Percentiles rank a stretch among this genome's conserved stretches.
phyloP scores from a whole-genome alignment of 768 basidiomycete genomes.

The Kwoniella heveanensis region DNA sequence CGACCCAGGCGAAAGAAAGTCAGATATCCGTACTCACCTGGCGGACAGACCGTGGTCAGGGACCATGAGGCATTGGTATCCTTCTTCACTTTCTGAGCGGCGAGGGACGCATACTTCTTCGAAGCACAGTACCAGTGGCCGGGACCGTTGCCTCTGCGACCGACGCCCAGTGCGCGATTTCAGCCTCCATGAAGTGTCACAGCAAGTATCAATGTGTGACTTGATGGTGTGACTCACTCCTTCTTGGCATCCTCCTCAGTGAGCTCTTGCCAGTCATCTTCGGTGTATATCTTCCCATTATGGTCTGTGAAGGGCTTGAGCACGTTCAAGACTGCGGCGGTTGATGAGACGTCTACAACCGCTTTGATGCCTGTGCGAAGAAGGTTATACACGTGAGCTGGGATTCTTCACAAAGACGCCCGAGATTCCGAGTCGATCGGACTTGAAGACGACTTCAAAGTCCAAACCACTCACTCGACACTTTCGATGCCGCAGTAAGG shows the following conservation, averaged over 20 bases:
- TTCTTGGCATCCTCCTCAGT: constrained; percentile 38
- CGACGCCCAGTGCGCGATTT: too few species aligned
- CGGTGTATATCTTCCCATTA: constrained; percentile 36
- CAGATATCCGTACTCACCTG: too few species aligned
- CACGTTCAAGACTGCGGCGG: constrained; percentile 34
- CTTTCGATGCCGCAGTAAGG: constrained; percentile 40
- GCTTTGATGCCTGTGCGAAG: constrained; percentile 41
- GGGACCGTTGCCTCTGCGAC: constrained; percentile 1
- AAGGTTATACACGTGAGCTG: too few species aligned
- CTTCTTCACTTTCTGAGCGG: constrained; percentile 34
- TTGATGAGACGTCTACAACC: constrained; percentile 31
- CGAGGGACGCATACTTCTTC: constrained; percentile 44
- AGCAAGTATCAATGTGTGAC: not conserved
- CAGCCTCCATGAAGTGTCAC: too few species aligned
- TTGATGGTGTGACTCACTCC: constrained; percentile 27
- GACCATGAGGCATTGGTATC: constrained; percentile 23
- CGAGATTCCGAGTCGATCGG: too few species aligned
- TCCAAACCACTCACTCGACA: constrained; percentile 19
- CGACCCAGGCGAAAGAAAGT: too few species aligned
- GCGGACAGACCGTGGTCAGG: constrained; percentile 40
- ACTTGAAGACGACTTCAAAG: not conserved
- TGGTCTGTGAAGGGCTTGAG: constrained; percentile 28
- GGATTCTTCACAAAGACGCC: too few species aligned
- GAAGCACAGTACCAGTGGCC: constrained; percentile 43
- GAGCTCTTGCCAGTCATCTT: constrained; percentile 46